Evolutionary conservation across 306 rosid genomes (phyloP), one percentile per base, ranked within the genome.

Genomic region (Glycine latifolia): DNA sequence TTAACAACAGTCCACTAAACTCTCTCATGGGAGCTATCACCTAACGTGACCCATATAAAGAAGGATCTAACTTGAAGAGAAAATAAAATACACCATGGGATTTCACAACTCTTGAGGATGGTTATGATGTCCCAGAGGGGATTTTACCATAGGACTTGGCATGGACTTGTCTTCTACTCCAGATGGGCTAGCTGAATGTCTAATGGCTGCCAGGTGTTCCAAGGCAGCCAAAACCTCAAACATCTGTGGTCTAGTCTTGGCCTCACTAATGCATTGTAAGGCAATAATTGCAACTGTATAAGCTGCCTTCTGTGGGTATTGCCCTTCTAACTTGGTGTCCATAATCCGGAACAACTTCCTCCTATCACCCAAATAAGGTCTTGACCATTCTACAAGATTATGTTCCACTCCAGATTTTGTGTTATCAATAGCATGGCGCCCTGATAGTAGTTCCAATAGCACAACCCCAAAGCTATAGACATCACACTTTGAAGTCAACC

Each of bases 391-490:
- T 17, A 95, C 97, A 53, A 95, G 88, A 81, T 89, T 82, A 78
- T 86, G 94, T 83, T 95, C 99, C 55, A 73, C 62, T 20, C 93
- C 94, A 8, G 86, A 78, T 84, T 76, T 94, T 11, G 91, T 79
- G 75, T 76, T 89, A 68, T 94, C 97, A 4, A 94, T 89, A 2
- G 94, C 99, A 35, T 89, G 85, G 5, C 94, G 85, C 56, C 99
- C 99, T 0, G 97, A 89, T 58, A 95, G 81, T 60, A 95, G 83
- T 75, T 95, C 99, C 74, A 95, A 82, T 20, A 95, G 78, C 78
- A 95, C 93, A n/a, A 95, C 99, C 26, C 99, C 97, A 70, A 93
- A 95, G 82, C 99, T 95, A 78, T 95, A 95, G 9, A 95, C 97
- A 61, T 95, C 99, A 6, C 99, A 93, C 71, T 75, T 93, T 20